Base-by-base conservation (phyloP, 1,284 basidiomycete species). In the Apiotrichum akiyoshidainum region DNA sequence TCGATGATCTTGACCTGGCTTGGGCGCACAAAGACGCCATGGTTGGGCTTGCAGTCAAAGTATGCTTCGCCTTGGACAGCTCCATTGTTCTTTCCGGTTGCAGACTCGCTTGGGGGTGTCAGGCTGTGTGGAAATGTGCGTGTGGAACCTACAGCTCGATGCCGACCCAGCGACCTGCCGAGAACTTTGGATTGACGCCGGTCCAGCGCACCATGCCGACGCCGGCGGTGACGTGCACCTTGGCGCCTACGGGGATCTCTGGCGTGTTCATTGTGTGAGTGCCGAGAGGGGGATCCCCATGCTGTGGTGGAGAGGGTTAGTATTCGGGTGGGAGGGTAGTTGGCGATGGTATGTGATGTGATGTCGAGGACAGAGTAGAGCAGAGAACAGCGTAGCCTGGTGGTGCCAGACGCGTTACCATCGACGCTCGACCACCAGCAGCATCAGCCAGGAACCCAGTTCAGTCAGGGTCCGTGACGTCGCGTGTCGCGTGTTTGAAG, bases 21-120 rank as follows among this genome's bases (percentile, higher is more conserved):
- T 0, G 89, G 86, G 22, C 92, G 83, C 6, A 98, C 88, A 75
- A 99, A 99, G 44, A 98, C 88, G 47, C 96, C 96, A 76, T 90
- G 81, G 40, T 82, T 81, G 54, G 83, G 81, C 66, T 84, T 82
- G 79, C 92, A 95, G 17, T 81, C 82, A 76, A 99, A 99, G 80
- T 99, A 99, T 10, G 79, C 69, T 58, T 87, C 81, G 33, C 89
- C 93, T 50, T 88, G 83, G 1, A 99, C 90, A 1, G 86, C 84
- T 2, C 96, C 96, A 70, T 99, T 89, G 80, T 99, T 99, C 86
- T 98, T 98, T 42, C 96, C 96, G 46, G 86, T 87, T 5, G 83
- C 75, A 65, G 89, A 86, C 52, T 81, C 64, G 26, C 64, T 65
- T 31, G 4, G 26, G 33, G 6, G 14, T 39, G 47, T 19, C n/a